Percentiles rank a stretch among this genome's conserved stretches.
Evolutionary conservation across 1,284 basidiomycete species (phyloP).

Genomic region (Puccinia horiana): DNA sequence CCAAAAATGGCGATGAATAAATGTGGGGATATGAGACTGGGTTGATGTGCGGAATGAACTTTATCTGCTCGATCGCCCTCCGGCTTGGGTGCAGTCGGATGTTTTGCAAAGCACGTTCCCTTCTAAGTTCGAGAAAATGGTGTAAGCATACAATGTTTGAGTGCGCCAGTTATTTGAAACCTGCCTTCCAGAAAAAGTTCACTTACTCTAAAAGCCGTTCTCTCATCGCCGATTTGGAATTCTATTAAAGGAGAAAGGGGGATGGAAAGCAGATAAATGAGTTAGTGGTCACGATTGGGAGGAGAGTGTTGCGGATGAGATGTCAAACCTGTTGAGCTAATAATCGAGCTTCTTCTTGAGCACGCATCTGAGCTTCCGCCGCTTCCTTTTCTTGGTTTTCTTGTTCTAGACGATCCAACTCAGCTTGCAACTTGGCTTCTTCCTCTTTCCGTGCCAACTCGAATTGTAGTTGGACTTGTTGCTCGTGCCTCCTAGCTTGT

Average conservation of each 20-base stretch:
- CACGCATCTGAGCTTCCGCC: conserved; percentile 4
- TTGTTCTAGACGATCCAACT: neutral
- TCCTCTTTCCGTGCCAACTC: conserved; percentile 1
- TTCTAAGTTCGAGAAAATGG: neutral
- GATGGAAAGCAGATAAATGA: neutral
- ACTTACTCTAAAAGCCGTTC: neutral
- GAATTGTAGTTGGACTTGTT: neutral
- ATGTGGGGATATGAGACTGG: conserved; percentile 29
- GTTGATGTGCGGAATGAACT: neutral
- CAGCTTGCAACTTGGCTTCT: conserved; percentile 17
- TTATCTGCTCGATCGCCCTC: neutral
- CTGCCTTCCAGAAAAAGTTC: neutral
- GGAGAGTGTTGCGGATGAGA: neutral
- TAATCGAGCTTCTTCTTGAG: conserved; percentile 10
- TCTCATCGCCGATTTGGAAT: conserved; percentile 12
- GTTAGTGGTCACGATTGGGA: neutral
- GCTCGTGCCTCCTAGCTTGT: neutral
- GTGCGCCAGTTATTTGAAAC: neutral
- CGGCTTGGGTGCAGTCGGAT: neutral
- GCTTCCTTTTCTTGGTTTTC: conserved; percentile 1
- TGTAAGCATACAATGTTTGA: neutral
- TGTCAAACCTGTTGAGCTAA: neutral
- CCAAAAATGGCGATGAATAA: conserved; percentile 27
- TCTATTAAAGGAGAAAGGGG: neutral
- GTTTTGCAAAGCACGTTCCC: conserved; percentile 9